Evolutionary conservation across 495 filamentous ascomycete species (phyloP), one percentile per base, ranked within the genome.

Genomic region (Penicillium steckii): DNA sequence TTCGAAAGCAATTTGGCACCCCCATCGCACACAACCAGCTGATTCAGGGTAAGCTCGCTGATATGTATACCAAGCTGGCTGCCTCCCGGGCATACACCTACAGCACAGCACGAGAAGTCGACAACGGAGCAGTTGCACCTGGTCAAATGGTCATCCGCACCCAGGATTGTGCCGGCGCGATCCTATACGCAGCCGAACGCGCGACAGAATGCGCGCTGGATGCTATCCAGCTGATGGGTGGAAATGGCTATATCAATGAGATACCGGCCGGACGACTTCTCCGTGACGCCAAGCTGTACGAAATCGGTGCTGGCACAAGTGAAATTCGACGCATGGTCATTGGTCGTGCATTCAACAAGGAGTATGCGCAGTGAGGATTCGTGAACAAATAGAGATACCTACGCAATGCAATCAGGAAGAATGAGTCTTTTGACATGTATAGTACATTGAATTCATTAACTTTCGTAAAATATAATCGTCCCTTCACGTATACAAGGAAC

Each of bases 221-320:
- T 67, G 88, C 87, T n/a, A 89, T 98, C 48, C 94, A 98, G 71
- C 76, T 96, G 25, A 80, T 98, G 71, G 94, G 94, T 24, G 94
- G 94, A 3, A 98, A 90, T 80, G 94, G 94, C 4, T 98, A 97
- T 68, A 80, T 94, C 56, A 96, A 97, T 70, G 94, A 98, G 76
- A 88, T 97, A 67, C 85, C 91, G 0, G 93, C 89, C 7, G 92
- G 91, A 18, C 75, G 94, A 40, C 71, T 98, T 48, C 70, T 97
- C 50, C 73, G 94, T 45, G 94, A 98, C 75, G 86, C 87, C 12
- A 90, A 90, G 61, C 65, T 98, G 62, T 98, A 98, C 73, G 95
- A 97, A 76, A 97, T 98, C 71, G 94, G 94, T 1, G 94, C 94
- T 12, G 94, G 94, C 10, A 97, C 94, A 8, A 95, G 90, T 53